These are phyloP conservation scores for Agaricus sinodeliciosus DNA, from an alignment of 768 basidiomycete species.

Conservation along the genomic window DNA sequence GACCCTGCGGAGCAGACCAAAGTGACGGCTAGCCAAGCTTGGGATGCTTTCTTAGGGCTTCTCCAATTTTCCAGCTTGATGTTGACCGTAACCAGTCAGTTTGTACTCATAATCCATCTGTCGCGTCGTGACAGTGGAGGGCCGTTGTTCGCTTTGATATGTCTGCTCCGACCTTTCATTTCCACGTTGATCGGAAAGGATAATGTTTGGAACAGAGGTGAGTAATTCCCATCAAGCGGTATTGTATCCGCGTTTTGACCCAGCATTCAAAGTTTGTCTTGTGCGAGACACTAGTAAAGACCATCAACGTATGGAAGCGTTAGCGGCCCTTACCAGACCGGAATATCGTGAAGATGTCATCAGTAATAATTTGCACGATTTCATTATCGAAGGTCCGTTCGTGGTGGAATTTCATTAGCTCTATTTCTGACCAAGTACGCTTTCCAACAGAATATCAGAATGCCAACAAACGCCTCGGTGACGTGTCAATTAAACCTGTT, in stretches of 20 bases:
- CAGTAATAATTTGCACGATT: constrained; percentile 2
- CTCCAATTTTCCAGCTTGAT: neutral
- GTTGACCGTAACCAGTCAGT: no score
- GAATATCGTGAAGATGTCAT: constrained; percentile 7
- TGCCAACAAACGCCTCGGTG: no score
- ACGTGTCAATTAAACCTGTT: no score
- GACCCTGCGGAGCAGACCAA: neutral
- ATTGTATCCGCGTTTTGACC: no score
- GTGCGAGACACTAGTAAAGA: constrained; percentile 16
- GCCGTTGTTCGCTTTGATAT: no score
- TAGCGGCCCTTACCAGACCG: constrained; percentile 14
- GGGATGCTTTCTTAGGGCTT: neutral
- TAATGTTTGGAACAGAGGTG: neutral
- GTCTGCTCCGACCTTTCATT: neutral
- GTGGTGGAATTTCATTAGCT: neutral
- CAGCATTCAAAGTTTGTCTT: neutral
- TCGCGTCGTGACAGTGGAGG: neutral
- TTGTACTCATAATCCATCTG: neutral
- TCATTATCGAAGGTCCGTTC: constrained; percentile 6
- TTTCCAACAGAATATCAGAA: neutral
- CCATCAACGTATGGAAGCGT: constrained; percentile 24
- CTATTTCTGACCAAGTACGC: neutral
- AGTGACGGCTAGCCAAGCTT: neutral
- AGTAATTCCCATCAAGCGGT: neutral
- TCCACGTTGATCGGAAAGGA: neutral